A percentile compares a stretch with the other conserved stretches of the same genome.
Evolutionary conservation across 345 rosid species (phyloP).

Genomic region (Acer negundo): DNA sequence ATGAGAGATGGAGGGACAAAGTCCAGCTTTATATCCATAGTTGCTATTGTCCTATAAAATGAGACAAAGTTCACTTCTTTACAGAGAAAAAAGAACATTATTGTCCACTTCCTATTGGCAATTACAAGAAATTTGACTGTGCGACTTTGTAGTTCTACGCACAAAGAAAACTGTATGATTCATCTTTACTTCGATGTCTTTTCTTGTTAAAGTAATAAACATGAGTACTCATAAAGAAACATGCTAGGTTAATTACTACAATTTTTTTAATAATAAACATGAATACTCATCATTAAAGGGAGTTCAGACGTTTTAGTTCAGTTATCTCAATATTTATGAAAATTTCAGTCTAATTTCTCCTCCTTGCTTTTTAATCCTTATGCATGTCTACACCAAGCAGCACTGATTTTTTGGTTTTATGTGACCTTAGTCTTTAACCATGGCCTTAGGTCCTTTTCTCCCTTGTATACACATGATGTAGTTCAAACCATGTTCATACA

Average conservation of each 20-base stretch:
- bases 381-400: not conserved
- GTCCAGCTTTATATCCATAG: constrained; percentile 86
- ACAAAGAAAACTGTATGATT: not conserved
- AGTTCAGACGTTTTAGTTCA: not conserved
- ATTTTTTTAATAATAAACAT: not conserved
- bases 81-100: constrained; percentile 5
- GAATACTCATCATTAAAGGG: not conserved
- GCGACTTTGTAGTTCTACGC: not conserved
- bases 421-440: not conserved
- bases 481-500: not conserved
- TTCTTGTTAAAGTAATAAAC: not conserved
- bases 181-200: not conserved
- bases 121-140: not conserved
- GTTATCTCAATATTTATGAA: not conserved
- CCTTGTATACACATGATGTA: not conserved
- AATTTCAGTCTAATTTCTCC: not conserved
- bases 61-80: constrained; percentile 13
- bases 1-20: constrained; percentile 87
- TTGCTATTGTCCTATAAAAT: constrained; percentile 73
- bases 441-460: not conserved
- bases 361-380: not conserved
- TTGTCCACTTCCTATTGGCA: not conserved
- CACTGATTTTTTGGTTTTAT: not conserved
- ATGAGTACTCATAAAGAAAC: too few relatives aligned
- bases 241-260: not conserved